Evolutionary conservation across 2,329 filamentous ascomycete genomes (phyloP).

Genomic region (Herpotrichia juniperi): DNA sequence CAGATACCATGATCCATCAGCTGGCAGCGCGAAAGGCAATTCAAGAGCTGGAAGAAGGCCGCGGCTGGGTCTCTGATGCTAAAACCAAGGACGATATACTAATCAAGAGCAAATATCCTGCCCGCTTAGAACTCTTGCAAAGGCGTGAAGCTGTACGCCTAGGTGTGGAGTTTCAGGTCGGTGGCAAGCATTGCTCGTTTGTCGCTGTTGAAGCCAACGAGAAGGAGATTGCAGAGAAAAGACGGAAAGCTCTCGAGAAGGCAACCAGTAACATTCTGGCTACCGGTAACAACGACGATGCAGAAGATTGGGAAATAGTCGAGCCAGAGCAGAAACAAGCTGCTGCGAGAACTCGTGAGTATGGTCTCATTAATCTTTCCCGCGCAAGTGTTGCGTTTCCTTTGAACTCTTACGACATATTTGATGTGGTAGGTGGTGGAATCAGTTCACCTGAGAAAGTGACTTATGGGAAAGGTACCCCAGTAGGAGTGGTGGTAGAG

Average conservation of each 20-base stretch:
- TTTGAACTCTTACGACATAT: not conserved
- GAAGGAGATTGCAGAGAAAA: slow-evolving; percentile 19
- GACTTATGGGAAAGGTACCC: no score
- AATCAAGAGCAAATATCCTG: slow-evolving; percentile 46
- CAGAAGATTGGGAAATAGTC: slow-evolving; percentile 13
- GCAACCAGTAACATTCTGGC: not conserved
- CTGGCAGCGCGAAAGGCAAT: slow-evolving; percentile 70
- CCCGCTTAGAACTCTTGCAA: slow-evolving; percentile 62
- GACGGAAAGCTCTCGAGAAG: slow-evolving; percentile 14
- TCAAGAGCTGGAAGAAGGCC: slow-evolving; percentile 70
- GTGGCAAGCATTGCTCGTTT: slow-evolving; percentile 72
- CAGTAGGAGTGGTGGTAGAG: no score
- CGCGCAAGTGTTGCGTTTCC: not conserved
- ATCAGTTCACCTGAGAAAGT: no score
- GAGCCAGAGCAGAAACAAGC: not conserved
- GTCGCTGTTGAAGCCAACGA: slow-evolving; percentile 64
- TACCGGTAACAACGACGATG: not conserved
- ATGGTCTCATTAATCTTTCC: no score
- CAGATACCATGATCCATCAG: slow-evolving; percentile 66
- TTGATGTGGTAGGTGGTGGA: not conserved
- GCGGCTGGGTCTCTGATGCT: slow-evolving; percentile 60
- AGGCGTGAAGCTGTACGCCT: slow-evolving; percentile 69
- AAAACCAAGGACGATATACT: slow-evolving; percentile 42
- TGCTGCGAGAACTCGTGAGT: not conserved
- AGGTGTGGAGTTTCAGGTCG: slow-evolving; percentile 68